Evolutionary conservation across 192 early-diverging fungal species (phyloP), one percentile per base, ranked within the genome.

Genomic region (Funneliformis mosseae): DNA sequence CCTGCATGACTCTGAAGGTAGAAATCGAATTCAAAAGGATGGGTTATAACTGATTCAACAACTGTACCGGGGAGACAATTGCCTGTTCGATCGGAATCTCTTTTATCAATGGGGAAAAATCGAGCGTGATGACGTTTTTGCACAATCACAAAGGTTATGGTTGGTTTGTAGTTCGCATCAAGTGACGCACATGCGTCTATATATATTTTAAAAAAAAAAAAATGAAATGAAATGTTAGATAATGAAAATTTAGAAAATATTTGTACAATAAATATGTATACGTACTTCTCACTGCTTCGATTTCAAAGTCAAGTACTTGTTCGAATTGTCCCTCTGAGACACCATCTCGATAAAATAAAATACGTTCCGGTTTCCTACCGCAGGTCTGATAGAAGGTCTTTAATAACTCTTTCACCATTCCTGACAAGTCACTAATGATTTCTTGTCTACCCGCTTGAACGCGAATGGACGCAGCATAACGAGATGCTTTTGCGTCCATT

Each of bases 111-210:
- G 0, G 94, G 92, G 86, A 94, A 55, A 18, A 55, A 55, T 3
- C 96, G 87, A 45, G 91, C 81, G 84, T 91, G 83, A 81, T 97
- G 96, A n/a, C 96, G 90, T 83, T 97, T 96, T 64, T 90, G 87
- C 50, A 91, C 90, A 11, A 89, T 86, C 72, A 87, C 60, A 74
- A 91, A 91, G 3, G 95, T 96, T 60, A 96, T 85, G n/a, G 88
- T 86, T 6, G 95, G 94, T 8, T 80, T 79, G 87, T 96, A 95
- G 8, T 48, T 48, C 92, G 73, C 28, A 25, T 67, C 11, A 23
- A 76, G 27, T 10, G 39, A 70, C 21, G 81, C 73, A 80, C 90
- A 94, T 21, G 92, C 94, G 0, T 82, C 73, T 55, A 55, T 6
- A 55, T 55, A 21, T 21, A 18, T 21, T 6, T 18, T 55, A 18